A percentile compares a stretch with the other conserved stretches of the same genome.
Conservation (phyloP, 2,329 filamentous ascomycete species). For the Nemania diffusa region DNA sequence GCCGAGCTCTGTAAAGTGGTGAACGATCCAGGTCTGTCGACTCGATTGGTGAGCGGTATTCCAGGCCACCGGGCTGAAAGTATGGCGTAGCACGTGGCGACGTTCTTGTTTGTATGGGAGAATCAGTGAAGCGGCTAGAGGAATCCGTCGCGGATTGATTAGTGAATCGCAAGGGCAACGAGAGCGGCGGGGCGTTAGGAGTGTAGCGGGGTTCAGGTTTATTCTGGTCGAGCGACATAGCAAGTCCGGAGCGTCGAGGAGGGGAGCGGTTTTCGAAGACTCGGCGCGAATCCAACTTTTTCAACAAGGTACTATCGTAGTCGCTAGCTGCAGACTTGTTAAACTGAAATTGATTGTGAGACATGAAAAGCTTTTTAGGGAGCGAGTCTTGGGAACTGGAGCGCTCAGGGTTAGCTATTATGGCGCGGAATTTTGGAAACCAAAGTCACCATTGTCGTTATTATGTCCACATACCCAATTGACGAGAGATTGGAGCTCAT, state of each 20-base stretch:
- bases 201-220: slow-evolving; percentile 52
- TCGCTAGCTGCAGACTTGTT: slow-evolving; percentile 53
- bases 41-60: slow-evolving; percentile 59
- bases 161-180: slow-evolving; percentile 58
- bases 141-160: slow-evolving; percentile 57
- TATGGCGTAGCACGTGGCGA: slow-evolving; percentile 60
- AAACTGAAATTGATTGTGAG: slow-evolving; percentile 62
- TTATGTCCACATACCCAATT: slow-evolving; percentile 40
- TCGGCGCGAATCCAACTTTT: slow-evolving; percentile 63
- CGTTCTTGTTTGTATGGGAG: slow-evolving; percentile 59
- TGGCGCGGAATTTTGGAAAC: neutral
- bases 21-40: slow-evolving; percentile 60
- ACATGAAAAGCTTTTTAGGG: slow-evolving; percentile 59
- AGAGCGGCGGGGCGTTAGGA: slow-evolving; percentile 54
- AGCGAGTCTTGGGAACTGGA: slow-evolving; percentile 57
- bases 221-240: slow-evolving; percentile 54
- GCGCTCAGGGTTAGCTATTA: slow-evolving; percentile 25
- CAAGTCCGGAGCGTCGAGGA: slow-evolving; percentile 56
- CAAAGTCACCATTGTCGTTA: neutral
- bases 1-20: slow-evolving; percentile 56
- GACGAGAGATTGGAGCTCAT: slow-evolving; percentile 47
- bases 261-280: slow-evolving; percentile 58
- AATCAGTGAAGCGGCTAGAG: slow-evolving; percentile 57
- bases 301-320: slow-evolving; percentile 63
- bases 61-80: slow-evolving; percentile 50